Evolutionary conservation across 1,139 yeast species (phyloP).

Genomic region (Yamadazyma dushanensis): DNA sequence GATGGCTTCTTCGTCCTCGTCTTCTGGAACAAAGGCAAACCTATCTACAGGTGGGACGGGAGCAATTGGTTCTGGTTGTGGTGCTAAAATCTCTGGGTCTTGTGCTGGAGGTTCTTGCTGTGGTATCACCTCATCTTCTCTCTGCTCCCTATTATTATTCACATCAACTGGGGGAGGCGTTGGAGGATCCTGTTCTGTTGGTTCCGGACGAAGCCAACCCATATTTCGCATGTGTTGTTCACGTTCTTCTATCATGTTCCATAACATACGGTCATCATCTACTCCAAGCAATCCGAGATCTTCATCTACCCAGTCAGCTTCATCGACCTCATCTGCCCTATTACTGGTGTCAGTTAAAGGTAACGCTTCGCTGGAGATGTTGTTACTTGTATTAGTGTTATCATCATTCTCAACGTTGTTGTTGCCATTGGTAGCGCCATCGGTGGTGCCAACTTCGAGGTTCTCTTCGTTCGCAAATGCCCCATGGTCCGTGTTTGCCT

Average conservation of each 20-base stretch:
- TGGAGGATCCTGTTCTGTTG: not conserved
- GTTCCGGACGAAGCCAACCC: not conserved
- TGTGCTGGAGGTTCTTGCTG: conserved; percentile 9
- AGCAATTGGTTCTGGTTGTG: conserved; percentile 2
- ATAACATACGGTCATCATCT: not conserved
- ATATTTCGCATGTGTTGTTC: no score
- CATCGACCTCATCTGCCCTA: conserved; percentile 2
- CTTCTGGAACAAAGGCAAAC: conserved; percentile 1
- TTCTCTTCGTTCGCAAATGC: not conserved
- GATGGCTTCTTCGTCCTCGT: conserved; percentile 10
- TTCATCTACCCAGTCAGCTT: not conserved
- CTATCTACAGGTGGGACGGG: not conserved
- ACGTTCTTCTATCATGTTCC: not conserved
- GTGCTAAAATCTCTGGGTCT: conserved; percentile 1
- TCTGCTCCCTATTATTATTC: no score
- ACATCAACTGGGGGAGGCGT: no score
- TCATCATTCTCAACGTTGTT: no score
- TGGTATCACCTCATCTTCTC: not conserved
- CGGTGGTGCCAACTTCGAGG: no score
- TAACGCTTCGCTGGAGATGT: no score
- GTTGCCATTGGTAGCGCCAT: no score
- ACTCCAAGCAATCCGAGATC: not conserved
- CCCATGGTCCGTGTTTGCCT: no score
- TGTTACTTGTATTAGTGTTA: no score
- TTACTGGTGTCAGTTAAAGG: no score